Conservation (phyloP, 441 rosid species). For the Corymbia citriodora region DNA sequence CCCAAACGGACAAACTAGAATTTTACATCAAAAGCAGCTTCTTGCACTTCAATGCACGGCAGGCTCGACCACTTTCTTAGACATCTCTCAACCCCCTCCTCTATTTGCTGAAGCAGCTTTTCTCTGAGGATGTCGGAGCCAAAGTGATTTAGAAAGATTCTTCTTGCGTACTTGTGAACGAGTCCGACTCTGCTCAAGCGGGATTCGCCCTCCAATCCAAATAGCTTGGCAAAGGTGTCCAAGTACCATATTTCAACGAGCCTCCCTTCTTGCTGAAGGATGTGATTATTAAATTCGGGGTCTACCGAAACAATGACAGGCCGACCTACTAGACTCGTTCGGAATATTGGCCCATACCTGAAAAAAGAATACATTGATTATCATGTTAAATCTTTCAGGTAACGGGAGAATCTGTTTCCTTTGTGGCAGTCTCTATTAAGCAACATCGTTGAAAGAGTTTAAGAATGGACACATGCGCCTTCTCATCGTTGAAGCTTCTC, state of each 20-base stretch:
- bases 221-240: slow-evolving; percentile 23
- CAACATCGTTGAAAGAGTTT: no score
- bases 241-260: slow-evolving; percentile 23
- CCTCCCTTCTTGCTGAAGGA: slow-evolving; percentile 21
- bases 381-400: no score
- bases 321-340: slow-evolving; percentile 30
- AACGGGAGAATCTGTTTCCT: background rate
- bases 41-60: background rate
- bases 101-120: background rate
- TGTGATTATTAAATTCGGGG: slow-evolving; percentile 26
- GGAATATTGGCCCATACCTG: slow-evolving; percentile 42
- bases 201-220: slow-evolving; percentile 9
- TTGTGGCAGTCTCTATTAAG: background rate
- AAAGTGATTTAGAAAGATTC: background rate
- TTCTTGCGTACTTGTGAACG: background rate
- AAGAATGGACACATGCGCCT: no score
- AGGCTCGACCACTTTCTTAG: background rate
- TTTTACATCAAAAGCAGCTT: background rate
- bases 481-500: no score
- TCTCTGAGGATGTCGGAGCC: background rate
- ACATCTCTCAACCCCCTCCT: background rate
- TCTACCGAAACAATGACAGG: slow-evolving; percentile 29
- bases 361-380: background rate
- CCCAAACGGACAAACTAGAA: background rate
- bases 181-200: background rate